These are phyloP conservation scores for Ramaria rubella DNA, from an alignment of 768 basidiomycete genomes.

Conservation along the genomic window DNA sequence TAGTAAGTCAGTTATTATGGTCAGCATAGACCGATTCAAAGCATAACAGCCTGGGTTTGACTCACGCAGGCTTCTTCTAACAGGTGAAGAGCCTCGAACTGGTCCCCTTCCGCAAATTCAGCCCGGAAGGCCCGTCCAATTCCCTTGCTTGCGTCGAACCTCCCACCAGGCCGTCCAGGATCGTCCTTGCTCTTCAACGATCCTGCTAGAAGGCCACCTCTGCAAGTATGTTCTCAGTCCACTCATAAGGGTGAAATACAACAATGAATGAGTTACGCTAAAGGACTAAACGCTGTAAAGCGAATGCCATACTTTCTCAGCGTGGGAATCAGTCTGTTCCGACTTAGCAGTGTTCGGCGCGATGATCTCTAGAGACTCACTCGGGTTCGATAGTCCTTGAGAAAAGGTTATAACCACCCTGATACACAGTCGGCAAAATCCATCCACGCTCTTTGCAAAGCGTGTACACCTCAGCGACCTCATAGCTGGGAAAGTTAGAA, in stretches of 20 bases:
- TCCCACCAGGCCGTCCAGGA: too few species aligned
- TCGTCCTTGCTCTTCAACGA: slow-evolving; percentile 35
- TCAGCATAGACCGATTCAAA: not conserved
- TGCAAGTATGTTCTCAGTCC: slow-evolving; percentile 1
- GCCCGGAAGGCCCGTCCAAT: too few species aligned
- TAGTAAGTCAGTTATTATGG: not conserved
- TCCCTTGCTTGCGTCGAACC: too few species aligned
- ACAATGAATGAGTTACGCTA: slow-evolving; percentile 29
- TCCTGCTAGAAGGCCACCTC: slow-evolving; percentile 54
- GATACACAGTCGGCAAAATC: slow-evolving; percentile 49
- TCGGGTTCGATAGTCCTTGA: not conserved
- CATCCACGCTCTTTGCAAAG: slow-evolving; percentile 51
- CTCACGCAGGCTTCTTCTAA: too few species aligned
- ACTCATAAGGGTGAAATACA: slow-evolving; percentile 6
- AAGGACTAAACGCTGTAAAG: slow-evolving; percentile 51
- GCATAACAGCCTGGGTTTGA: slow-evolving; percentile 13
- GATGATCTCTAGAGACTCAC: not conserved
- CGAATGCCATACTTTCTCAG: slow-evolving; percentile 51
- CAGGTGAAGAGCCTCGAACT: too few species aligned
- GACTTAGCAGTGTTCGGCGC: slow-evolving; percentile 46
- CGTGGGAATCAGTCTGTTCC: slow-evolving; percentile 48
- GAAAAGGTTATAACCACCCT: slow-evolving; percentile 16
- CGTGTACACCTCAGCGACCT: slow-evolving; percentile 49
- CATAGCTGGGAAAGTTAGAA: slow-evolving; percentile 55
- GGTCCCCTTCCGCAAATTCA: too few species aligned